Percentiles rank a stretch among this genome's conserved stretches.
Conservation (phyloP, 2,329 filamentous ascomycete genomes). For the Botryotinia convoluta region DNA sequence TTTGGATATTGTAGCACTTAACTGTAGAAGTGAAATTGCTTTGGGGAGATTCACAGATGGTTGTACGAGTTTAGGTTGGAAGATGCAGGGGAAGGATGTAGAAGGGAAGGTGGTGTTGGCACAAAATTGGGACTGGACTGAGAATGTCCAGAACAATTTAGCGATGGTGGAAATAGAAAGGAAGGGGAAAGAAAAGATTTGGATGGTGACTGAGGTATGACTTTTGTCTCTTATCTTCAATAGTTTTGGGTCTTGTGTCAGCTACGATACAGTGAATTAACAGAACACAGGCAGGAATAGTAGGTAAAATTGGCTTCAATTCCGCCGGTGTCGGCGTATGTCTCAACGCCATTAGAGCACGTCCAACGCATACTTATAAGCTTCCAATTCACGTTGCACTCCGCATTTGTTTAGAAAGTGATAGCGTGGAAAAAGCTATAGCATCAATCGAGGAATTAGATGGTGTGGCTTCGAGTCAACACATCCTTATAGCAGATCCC, state of each 20-base stretch:
- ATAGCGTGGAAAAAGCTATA: slow-evolving; percentile 45
- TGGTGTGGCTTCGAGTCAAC: slow-evolving; percentile 52
- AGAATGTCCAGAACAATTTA: slow-evolving; percentile 25
- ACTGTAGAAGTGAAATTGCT: slow-evolving; percentile 7
- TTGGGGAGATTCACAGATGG: neutral
- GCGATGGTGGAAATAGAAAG: slow-evolving; percentile 23
- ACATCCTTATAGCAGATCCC: slow-evolving; percentile 53
- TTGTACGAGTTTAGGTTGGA: slow-evolving; percentile 6
- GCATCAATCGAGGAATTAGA: slow-evolving; percentile 44
- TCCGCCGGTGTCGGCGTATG: slow-evolving; percentile 51
- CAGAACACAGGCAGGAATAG: slow-evolving; percentile 29
- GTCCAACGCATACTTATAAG: slow-evolving; percentile 46
- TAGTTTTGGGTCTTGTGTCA: too few relatives aligned
- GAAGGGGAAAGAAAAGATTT: neutral
- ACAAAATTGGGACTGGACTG: slow-evolving; percentile 35
- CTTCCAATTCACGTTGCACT: slow-evolving; percentile 56
- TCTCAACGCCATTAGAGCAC: slow-evolving; percentile 54
- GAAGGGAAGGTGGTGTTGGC: slow-evolving; percentile 22
- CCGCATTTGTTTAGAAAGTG: slow-evolving; percentile 50
- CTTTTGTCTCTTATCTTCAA: slow-evolving; percentile 5
- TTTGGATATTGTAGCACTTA: neutral
- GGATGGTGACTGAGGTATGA: slow-evolving; percentile 13
- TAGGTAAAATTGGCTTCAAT: slow-evolving; percentile 54
- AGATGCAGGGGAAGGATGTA: slow-evolving; percentile 12
- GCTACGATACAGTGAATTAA: slow-evolving; percentile 1